Evolutionary conservation across 495 filamentous ascomycete species (phyloP).

Genomic region (Pyrenopolyporus hunteri): DNA sequence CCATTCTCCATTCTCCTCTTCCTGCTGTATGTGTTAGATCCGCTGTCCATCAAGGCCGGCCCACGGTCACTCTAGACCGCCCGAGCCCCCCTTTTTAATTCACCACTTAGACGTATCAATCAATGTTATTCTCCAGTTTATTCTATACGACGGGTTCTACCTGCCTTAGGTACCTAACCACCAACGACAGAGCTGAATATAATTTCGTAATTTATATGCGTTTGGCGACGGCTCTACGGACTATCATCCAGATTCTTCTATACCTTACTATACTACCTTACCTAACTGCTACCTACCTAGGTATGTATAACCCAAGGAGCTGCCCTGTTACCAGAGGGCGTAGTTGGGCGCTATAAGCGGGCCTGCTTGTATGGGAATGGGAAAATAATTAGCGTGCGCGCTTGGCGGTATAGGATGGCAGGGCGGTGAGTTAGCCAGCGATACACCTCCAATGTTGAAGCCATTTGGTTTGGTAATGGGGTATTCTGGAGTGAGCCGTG

Average conservation of each 20-base stretch:
- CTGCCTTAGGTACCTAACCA: neutral
- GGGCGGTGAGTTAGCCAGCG: slow-evolving; percentile 28
- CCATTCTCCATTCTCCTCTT: no score
- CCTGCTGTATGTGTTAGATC: slow-evolving; percentile 1
- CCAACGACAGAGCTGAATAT: no score
- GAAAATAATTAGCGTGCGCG: slow-evolving; percentile 6
- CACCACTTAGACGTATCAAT: no score
- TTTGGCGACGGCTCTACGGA: neutral
- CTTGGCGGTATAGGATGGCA: slow-evolving; percentile 13
- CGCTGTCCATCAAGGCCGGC: no score
- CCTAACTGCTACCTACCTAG: neutral
- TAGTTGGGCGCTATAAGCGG: slow-evolving; percentile 25
- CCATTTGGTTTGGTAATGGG: neutral
- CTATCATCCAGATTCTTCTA: no score
- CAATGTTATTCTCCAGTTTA: no score
- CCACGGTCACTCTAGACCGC: neutral
- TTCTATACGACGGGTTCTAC: no score
- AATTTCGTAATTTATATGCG: neutral
- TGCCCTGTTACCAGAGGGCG: slow-evolving; percentile 13
- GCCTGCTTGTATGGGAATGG: slow-evolving; percentile 4
- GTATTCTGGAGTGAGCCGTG: slow-evolving; percentile 1
- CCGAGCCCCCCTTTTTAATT: neutral
- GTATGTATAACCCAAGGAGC: slow-evolving; percentile 9
- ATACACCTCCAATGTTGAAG: slow-evolving; percentile 7
- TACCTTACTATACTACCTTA: no score